Conservation (phyloP, 768 basidiomycete species). For the Mycena indigotica region DNA sequence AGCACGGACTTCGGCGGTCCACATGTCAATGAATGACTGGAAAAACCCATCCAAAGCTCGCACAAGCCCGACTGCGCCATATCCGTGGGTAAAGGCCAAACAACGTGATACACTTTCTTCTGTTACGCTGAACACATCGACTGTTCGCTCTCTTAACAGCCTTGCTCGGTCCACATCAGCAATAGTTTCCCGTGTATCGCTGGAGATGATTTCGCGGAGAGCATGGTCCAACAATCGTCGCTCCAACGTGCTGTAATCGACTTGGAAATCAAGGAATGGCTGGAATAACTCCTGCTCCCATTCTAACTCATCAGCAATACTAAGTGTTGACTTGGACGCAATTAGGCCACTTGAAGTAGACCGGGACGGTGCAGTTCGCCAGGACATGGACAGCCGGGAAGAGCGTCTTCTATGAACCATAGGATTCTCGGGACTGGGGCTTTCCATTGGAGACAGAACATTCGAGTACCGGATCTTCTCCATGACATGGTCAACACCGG, state of each 20-base stretch:
- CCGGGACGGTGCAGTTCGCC: constrained; percentile 46
- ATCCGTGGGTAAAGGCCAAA: constrained; percentile 85
- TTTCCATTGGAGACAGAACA: constrained; percentile 27
- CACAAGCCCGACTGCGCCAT: constrained; percentile 74
- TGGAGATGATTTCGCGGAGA: constrained; percentile 51
- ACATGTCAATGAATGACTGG: constrained; percentile 66
- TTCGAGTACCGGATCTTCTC: constrained; percentile 62
- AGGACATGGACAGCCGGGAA: constrained; percentile 66
- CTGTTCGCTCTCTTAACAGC: constrained; percentile 70
- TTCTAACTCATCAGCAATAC: constrained; percentile 46
- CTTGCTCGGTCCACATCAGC: constrained; percentile 56
- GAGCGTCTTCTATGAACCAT: constrained; percentile 52
- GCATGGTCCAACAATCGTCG: constrained; percentile 63
- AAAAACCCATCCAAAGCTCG: constrained; percentile 74
- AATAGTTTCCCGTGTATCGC: constrained; percentile 42
- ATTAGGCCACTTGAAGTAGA: constrained; percentile 28
- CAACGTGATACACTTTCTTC: constrained; percentile 82
- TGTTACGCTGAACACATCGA: constrained; percentile 73
- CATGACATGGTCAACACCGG: constrained; percentile 70
- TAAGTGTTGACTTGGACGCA: constrained; percentile 24
- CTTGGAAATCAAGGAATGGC: constrained; percentile 90
- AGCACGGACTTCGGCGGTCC: constrained; percentile 54
- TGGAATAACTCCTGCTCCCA: constrained; percentile 96
- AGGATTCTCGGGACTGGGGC: constrained; percentile 24
- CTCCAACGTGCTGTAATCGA: constrained; percentile 82